Percentiles rank a stretch among this genome's conserved stretches.
Evolutionary conservation across 805 yeast genomes (phyloP).

Genomic region (Wickerhamomyces chaumierensis): DNA sequence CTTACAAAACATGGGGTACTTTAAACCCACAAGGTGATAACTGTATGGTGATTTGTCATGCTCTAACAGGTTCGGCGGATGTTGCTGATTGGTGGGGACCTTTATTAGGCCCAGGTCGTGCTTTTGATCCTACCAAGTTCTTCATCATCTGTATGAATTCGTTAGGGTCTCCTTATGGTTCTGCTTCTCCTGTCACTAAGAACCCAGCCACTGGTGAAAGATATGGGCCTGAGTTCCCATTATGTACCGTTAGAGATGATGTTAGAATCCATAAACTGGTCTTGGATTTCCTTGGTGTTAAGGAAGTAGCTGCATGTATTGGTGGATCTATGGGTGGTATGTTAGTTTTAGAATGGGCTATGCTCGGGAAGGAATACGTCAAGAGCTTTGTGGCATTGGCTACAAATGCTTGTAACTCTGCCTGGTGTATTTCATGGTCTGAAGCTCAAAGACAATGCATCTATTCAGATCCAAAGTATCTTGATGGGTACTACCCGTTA

Average conservation of each 20-base stretch:
- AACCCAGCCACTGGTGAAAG: constrained; percentile 64
- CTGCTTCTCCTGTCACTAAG: constrained; percentile 82
- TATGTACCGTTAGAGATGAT: constrained; percentile 91
- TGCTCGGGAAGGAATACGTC: constrained; percentile 57
- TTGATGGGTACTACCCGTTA: constrained; percentile 75
- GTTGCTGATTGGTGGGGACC: constrained; percentile 99
- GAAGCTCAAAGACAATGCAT: constrained; percentile 96
- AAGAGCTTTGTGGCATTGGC: constrained; percentile 72
- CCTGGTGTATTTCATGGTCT: constrained; percentile 99
- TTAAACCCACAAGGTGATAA: constrained; percentile 61
- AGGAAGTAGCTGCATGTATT: constrained; percentile 68
- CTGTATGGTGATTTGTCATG: constrained; percentile 88
- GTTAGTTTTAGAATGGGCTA: constrained; percentile 85
- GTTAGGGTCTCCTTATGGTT: constrained; percentile 94
- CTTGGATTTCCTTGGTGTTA: constrained; percentile 72
- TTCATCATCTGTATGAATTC: constrained; percentile 83
- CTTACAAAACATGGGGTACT: constrained; percentile 93
- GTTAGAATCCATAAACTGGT: constrained; percentile 67
- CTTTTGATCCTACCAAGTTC: constrained; percentile 84
- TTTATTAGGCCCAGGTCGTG: constrained; percentile 67
- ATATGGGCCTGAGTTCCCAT: constrained; percentile 92
- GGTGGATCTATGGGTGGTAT: constrained; percentile 99
- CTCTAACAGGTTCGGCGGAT: constrained; percentile 90
- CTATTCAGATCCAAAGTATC: constrained; percentile 87
- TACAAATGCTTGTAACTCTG: constrained; percentile 88